Evolutionary conservation across 2,329 filamentous ascomycete species (phyloP), one percentile per base, ranked within the genome.

Genomic region (Colletotrichum chrysophilum): DNA sequence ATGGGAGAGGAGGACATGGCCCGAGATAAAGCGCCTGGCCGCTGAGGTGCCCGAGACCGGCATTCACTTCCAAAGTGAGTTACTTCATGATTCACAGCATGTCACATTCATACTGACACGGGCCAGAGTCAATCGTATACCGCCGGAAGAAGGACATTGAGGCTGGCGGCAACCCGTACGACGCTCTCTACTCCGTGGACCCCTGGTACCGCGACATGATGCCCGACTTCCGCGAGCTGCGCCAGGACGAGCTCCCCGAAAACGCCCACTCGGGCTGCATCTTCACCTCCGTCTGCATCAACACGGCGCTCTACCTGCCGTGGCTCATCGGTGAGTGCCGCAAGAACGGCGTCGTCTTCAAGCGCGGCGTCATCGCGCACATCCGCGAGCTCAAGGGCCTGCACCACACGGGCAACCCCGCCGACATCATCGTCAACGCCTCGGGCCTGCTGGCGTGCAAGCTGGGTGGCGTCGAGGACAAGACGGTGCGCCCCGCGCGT

Each of bases 191-290:
- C 66, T 88, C 89, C 67, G 85, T 88, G 21, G 89, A 94, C 67
- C 93, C 94, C 2, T 96, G 95, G 95, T 96, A 93, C 85, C 92
- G 91, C 81, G 87, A 93, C 71, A 84, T 95, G 8, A 90, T 94
- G 62, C 92, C 93, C 14, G 92, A 96, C 85, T 96, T 93, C 84
- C 90, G 91, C 76, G 86, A 92, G 73, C 84, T 96, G 5, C 81
- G 89, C 6, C 83, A 88, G 38, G 84, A 86, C 12, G 88, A 94
- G 78, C 86, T 98, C 2, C 90, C 91, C 0, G 79, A 86, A 0
- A 94, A 88, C 14, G 88, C 89, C 65, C 89, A 77, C 38, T 91
- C 90, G 30, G 93, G 88, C 36, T 92, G 89, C 6, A 82, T 84
- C 6, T 95, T 94, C 84, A 83, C 90, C 10, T 94, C 92, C 2